Base-by-base conservation (phyloP, 192 early-diverging fungal genomes). In the Physocladia obscura region DNA sequence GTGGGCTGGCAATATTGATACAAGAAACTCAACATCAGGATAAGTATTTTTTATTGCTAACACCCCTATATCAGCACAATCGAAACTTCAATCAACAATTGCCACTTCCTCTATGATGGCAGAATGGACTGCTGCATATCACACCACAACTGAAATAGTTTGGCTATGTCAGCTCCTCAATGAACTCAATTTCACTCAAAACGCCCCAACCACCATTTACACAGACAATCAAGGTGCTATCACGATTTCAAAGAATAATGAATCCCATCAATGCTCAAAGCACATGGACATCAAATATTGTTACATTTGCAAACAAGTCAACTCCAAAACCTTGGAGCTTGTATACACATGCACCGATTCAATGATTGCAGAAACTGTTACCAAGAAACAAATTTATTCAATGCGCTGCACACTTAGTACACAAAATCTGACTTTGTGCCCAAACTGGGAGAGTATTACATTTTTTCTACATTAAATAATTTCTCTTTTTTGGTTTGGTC, bases 1-100 rank as follows among this genome's bases (percentile, higher is more conserved):
- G 79, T 79, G 74, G 68, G 80, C 72, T n/a, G 72, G 62, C 3
- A 62, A 80, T 48, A 50, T n/a, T 11, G 60, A 65, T 48, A 50
- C 59, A 36, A 29, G 77, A 2, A 24, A 50, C 48, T 80, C 76
- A 11, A 78, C 76, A 21, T 57, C 67, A 2, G 80, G 80, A 1
- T 82, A 40, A 39, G 24, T 76, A 57, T 57, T 82, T 60, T 59
- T 13, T 0, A 36, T 79, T 2, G 51, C 40, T 21, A 55, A 56
- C 19, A 2, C 2, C 13, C 34, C 56, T 26, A 69, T 78, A 52
- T 37, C 4, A n/a, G n/a, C n/a, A n/a, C n/a, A n/a, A n/a, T n/a
- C n/a, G n/a, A n/a, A n/a, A n/a, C n/a, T n/a, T n/a, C 59, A 62
- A 5, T 22, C 36, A 2, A 62, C 59, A 1, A 27, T 62, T 1